Evolutionary conservation across 345 rosid genomes (phyloP).

Genomic region (Kandelia obovata): DNA sequence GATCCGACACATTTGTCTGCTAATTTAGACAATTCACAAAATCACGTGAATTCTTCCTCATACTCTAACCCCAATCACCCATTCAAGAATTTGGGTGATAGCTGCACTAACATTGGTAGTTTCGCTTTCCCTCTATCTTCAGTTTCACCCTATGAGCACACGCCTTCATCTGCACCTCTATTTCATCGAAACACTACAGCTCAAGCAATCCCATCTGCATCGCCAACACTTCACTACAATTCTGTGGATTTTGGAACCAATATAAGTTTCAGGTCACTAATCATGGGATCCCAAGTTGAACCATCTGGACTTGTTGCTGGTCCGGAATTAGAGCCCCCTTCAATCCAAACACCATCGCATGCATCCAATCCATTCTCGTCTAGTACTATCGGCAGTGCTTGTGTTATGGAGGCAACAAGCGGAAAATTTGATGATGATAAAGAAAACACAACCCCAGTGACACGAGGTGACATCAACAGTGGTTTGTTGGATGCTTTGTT

Average conservation of each 20-base stretch:
- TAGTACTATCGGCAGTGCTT: conserved; percentile 17
- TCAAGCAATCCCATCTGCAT: conserved; percentile 7
- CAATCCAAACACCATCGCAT: conserved; percentile 39
- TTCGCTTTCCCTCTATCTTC: conserved; percentile 34
- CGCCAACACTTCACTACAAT: conserved; percentile 11
- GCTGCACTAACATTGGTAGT: conserved; percentile 7
- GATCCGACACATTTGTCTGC: conserved; percentile 3
- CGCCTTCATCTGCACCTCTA: conserved; percentile 12
- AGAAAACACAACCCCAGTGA: conserved; percentile 1
- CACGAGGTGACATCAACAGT: conserved; percentile 27
- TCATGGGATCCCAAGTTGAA: conserved; percentile 40
- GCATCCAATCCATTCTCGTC: conserved; percentile 19
- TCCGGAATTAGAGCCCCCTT: conserved; percentile 39
- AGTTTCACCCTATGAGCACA: conserved; percentile 19
- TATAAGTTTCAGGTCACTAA: conserved; percentile 48
- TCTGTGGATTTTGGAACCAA: conserved; percentile 15
- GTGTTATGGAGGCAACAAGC: conserved; percentile 8
- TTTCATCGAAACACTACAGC: conserved; percentile 13
- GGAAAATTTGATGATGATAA: conserved; percentile 1
- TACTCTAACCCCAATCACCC: conserved; percentile 17
- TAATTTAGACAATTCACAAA: conserved; percentile 17
- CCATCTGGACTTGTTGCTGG: conserved; percentile 10
- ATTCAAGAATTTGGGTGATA: conserved; percentile 13
- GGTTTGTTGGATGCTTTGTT: conserved; percentile 56
- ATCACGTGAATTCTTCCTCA: conserved; percentile 12